Evolutionary conservation across 495 filamentous ascomycete genomes (phyloP).

Genomic region (Lichenothelia convexa): DNA sequence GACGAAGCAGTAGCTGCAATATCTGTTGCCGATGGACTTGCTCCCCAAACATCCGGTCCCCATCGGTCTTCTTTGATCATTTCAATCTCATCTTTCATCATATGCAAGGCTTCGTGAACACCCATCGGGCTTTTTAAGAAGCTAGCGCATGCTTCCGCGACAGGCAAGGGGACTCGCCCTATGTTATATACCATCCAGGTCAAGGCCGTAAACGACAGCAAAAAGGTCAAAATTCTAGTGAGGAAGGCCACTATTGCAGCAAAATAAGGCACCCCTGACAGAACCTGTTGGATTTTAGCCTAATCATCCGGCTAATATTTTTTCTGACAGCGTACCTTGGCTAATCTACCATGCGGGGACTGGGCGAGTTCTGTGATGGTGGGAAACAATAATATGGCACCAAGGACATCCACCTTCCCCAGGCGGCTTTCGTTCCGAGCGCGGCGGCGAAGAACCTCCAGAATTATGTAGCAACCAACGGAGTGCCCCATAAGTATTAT

Average conservation of each 20-base stretch:
- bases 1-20: background rate
- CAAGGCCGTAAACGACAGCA: no score
- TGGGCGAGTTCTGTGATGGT: constrained; percentile 57
- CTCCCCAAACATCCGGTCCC: background rate
- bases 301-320: no score
- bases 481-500: no score
- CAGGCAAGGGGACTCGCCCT: no score
- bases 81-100: background rate
- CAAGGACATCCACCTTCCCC: constrained; percentile 29
- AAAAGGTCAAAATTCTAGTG: no score
- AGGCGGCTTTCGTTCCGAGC: constrained; percentile 13
- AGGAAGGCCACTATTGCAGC: no score
- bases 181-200: no score
- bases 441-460: constrained; percentile 39
- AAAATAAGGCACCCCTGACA: no score
- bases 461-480: background rate
- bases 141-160: no score
- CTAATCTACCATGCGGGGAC: background rate
- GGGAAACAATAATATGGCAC: constrained; percentile 55
- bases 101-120: background rate
- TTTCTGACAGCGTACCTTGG: no score
- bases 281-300: no score
- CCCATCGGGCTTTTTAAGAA: background rate
- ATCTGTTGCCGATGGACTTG: no score
- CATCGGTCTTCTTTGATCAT: background rate